Percentiles rank a stretch among this genome's conserved stretches.
Conservation (phyloP, 2,329 filamentous ascomycete species). For the Gaeumannomyces tritici region DNA sequence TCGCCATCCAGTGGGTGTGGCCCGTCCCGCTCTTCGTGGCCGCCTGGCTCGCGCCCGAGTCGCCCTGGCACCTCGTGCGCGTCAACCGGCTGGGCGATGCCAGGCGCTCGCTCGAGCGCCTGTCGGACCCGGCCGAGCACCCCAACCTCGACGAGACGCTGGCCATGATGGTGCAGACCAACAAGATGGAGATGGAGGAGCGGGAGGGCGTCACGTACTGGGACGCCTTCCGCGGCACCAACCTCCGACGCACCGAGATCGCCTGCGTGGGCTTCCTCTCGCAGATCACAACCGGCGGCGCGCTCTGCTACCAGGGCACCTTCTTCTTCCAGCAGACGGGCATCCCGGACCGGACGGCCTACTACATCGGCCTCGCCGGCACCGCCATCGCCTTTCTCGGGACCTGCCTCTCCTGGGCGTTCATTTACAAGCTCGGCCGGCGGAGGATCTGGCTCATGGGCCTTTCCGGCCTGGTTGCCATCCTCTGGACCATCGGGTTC, state of each 20-base stretch:
- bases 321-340: conserved; percentile 39
- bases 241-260: conserved; percentile 36
- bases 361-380: conserved; percentile 30
- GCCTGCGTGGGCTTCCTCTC: conserved; percentile 29
- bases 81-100: conserved; percentile 19
- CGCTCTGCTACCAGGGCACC: conserved; percentile 27
- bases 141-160: conserved; percentile 22
- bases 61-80: conserved; percentile 11
- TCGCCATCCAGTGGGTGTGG: conserved; percentile 26
- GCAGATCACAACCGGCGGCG: conserved; percentile 30
- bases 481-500: conserved; percentile 33
- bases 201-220: conserved; percentile 26
- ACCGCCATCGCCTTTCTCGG: conserved; percentile 33
- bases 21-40: conserved; percentile 10
- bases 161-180: conserved; percentile 7
- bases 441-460: conserved; percentile 31
- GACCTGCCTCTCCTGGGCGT: conserved; percentile 31
- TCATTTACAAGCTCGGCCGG: conserved; percentile 30
- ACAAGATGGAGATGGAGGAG: conserved; percentile 17
- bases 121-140: conserved; percentile 17
- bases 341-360: conserved; percentile 24
- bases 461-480: conserved; percentile 23
- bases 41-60: conserved; percentile 13
- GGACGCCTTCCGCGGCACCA: conserved; percentile 37
- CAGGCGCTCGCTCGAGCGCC: conserved; percentile 20